Evolutionary conservation across 495 filamentous ascomycete genomes (phyloP), one percentile per base, ranked within the genome.

Genomic region (Hyaloscypha bicolor): DNA sequence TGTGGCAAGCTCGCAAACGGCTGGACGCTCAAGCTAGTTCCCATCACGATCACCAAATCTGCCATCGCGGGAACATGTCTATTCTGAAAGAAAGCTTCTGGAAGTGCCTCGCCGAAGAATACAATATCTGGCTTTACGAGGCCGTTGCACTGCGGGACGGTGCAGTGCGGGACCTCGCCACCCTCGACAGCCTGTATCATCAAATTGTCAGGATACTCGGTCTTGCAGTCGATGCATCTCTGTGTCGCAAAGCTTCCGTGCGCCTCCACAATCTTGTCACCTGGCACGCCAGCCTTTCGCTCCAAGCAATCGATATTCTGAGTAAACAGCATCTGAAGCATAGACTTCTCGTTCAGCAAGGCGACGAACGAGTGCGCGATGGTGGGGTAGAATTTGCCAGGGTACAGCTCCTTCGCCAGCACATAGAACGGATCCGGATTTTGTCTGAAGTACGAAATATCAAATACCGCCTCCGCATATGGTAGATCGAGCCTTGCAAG

Each of bases 281-380:
- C 82, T 0, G 93, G 91, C 19, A 99, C 85, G 53, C 95, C 95
- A 9, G 95, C 96, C 70, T 87, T 83, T 37, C 94, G 87, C 78
- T 99, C 95, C 29, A 99, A 84, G 72, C 91, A 93, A 79, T 99
- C 95, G 72, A 99, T 97, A 75, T 99, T 99, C 76, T 99, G 95
- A 6, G 96, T 97, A 79, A 97, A 99, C 51, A 93, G 84, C 79
- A 93, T 94, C 70, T 91, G 78, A 16, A 99, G 80, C 35, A 93
- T 79, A 6, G 87, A 86, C 78, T 94, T 95, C 55, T 90, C 80
- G 37, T 92, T 83, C 16, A 97, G 86, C 35, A 90, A 72, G 11
- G 86, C 85, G 66, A 97, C 87, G 73, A 97, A 96, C 4, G 83
- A 84, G 76, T 96, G 92, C 3, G 91, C 86, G 63, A 96, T 79